Conservation (phyloP, 1,139 yeast species). For the Barnettozyma hawaiiensis region DNA sequence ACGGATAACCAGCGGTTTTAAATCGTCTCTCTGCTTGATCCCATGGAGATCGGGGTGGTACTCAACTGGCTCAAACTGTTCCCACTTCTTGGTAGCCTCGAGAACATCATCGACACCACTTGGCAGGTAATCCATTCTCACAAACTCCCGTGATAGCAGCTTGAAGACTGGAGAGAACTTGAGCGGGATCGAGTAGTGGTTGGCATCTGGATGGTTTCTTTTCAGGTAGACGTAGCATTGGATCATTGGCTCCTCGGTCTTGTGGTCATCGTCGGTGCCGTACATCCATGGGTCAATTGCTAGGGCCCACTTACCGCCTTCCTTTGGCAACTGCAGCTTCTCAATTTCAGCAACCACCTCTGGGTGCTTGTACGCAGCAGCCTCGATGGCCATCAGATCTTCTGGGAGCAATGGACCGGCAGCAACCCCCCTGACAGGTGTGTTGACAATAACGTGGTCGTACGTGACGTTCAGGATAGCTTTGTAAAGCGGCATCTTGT, state of each 20-base stretch:
- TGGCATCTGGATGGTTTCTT: constrained; percentile 69
- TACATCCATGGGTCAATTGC: constrained; percentile 86
- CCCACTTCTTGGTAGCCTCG: constrained; percentile 52
- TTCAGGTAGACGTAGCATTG: constrained; percentile 78
- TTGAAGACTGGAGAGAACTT: constrained; percentile 81
- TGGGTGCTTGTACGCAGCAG: constrained; percentile 49
- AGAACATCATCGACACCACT: constrained; percentile 62
- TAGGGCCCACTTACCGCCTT: constrained; percentile 38
- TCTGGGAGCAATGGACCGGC: constrained; percentile 74
- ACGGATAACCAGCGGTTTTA: constrained; percentile 68
- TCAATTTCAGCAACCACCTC: constrained; percentile 54
- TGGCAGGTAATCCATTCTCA: constrained; percentile 77
- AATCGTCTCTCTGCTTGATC: constrained; percentile 46
- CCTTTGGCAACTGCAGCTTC: constrained; percentile 55
- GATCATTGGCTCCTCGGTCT: constrained; percentile 40
- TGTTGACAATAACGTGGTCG: constrained; percentile 58
- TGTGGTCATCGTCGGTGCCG: constrained; percentile 58
- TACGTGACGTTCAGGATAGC: constrained; percentile 64
- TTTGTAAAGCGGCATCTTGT: constrained; percentile 57
- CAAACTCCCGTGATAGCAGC: constrained; percentile 54
- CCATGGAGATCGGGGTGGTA: constrained; percentile 72
- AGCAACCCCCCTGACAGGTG: constrained; percentile 50
- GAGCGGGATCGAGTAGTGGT: constrained; percentile 80
- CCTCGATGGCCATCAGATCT: constrained; percentile 56
- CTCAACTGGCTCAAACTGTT: constrained; percentile 56